Evolutionary conservation across 192 early-diverging fungal species (phyloP), one percentile per base, ranked within the genome.

Genomic region (Mortierella alpina): DNA sequence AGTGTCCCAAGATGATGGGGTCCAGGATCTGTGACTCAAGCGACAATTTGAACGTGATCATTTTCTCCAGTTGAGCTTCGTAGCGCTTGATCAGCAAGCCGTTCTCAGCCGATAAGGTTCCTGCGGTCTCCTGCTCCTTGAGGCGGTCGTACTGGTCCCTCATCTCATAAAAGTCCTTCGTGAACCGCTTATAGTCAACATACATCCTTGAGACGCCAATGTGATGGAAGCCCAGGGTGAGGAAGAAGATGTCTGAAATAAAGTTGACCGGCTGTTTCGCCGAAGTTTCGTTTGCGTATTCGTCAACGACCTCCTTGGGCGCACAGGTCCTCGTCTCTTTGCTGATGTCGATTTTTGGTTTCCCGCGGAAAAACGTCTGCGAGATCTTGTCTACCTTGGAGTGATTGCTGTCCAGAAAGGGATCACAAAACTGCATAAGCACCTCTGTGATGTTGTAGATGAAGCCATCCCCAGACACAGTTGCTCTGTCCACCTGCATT

Each of bases 241-340:
- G 68, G 65, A 92, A 95, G 80, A 99, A 98, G 18, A 94, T 87
- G 68, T 98, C 95, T 3, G 96, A 90, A 47, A 98, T 94, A 73
- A 99, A 99, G 71, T 95, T 93, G 42, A 88, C 73, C 18, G 86
- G 56, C 75, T 81, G 63, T 52, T 20, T 9, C 6, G 67, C 7
- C 22, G 23, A 18, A 17, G 42, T 22, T 2, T 56, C 41, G n/a
- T 48, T 31, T 23, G 90, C 83, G 60, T 93, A 93, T 18, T 77
- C 82, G 57, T 95, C 93, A 11, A 88, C 87, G 49, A 84, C 60
- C 48, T 90, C 86, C 75, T 95, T 86, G 68, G 92, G 90, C 44
- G 92, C 92, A 70, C 92, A 92, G 63, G 98, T 90, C 41, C 92
- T 90, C 0, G 97, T 98, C 55, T 91, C 87, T 58, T 94, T 92